Evolutionary conservation across 495 filamentous ascomycete genomes (phyloP), one percentile per base, ranked within the genome.

Genomic region (Xanthoparmelia taractica): DNA sequence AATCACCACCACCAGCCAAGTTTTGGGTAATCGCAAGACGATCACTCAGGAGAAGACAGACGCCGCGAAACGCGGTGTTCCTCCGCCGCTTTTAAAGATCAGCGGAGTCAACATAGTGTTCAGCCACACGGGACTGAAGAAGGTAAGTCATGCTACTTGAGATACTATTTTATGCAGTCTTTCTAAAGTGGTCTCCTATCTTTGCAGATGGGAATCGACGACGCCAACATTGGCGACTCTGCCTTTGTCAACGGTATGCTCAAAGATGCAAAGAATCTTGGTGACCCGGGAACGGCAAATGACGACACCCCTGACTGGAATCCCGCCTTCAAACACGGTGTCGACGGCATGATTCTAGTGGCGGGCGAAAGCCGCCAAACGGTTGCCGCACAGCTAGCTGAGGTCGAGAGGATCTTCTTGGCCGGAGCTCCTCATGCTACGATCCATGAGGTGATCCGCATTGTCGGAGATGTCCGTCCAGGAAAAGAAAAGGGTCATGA

Each of bases 401-500:
- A 66, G 15, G 65, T 74, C 40, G 68, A 69, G 65, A 33, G 61
- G 11, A 67, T 72, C 34, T 70, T 76, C 13, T 40, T 37, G 38
- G 58, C 68, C 31, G 34, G 58, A 47, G 33, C 45, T 2, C 37
- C 48, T 31, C 33, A 58, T 36, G 66, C 61, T 23, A 59, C 70
- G 0, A 72, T 73, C 48, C 63, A 67, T 38, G 67, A 74, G 63
- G 64, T 74, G 8, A 58, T 67, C 29, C 68, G 61, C 15, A 52
- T 71, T 23, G 33, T 62, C 27, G 73, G 73, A 47, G 67, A 75
- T 31, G 67, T 69, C 34, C 63, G 73, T 17, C 73, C 73, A 13
- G 72, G 70, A 20, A 60, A 66, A n/a, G 64, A 72, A 58, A 58
- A 65, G 29, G 73, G 73, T 23, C 73, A 75, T 59, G 73, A 76